Evolutionary conservation across 768 basidiomycete species (phyloP), one percentile per base, ranked within the genome.

Genomic region (Calvatia gigantea): DNA sequence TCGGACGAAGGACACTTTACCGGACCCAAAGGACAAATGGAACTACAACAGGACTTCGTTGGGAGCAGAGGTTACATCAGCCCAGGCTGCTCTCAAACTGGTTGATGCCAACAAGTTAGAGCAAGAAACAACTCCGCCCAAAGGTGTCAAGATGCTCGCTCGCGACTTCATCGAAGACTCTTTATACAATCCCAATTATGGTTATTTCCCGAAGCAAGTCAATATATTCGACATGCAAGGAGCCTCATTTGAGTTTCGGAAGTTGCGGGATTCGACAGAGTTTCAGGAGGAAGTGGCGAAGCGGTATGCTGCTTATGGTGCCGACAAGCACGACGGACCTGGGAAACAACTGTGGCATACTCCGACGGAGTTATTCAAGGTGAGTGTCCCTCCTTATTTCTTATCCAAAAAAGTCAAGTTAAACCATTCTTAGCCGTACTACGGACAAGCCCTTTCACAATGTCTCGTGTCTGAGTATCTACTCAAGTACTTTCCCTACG

Each of bases 341-440:
- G 91, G 94, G 5, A 81, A 84, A 64, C 96, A 99, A 72, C 75
- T 99, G 51, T 99, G 97, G 97, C 97, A 99, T 70, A 99, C 97
- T 1, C 97, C 97, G 0, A 96, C 94, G 0, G 97, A 98, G 66
- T 71, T 99, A 28, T 98, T 99, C 78, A 94, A 95, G 84, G 97
- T 95, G 64, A 48, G 79, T 67, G 37, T 23, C 42, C 32, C 23
- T 48, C 58, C 48, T 33, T 48, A 14, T 37, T 29, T 12, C 45
- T 44, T 43, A 6, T 50, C 33, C 11, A 28, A 23, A n/a, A 19
- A 6, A 15, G 6, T 61, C 47, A 45, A 54, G 32, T 28, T 25
- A 63, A n/a, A 57, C 15, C 44, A 15, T 60, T 31, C 53, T 27
- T 57, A 99, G 96, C 97, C 96, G 9, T 91, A 88, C 81, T 99